Evolutionary conservation across 495 filamentous ascomycete species (phyloP).

Genomic region (Penicillium longicatenatum): DNA sequence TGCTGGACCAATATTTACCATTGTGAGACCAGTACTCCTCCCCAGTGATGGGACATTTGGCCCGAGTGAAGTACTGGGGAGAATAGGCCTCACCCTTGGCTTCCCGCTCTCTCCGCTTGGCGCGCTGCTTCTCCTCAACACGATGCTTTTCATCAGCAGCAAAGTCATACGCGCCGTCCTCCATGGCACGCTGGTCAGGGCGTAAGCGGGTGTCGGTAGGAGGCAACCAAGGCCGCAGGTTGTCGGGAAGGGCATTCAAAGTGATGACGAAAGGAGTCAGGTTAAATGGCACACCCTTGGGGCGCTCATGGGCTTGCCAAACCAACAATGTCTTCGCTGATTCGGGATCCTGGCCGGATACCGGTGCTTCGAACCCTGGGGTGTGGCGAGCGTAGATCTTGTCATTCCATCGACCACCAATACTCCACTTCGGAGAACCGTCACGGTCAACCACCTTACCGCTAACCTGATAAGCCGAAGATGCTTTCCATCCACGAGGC

Average conservation of each 20-base stretch:
- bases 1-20: conserved; percentile 79
- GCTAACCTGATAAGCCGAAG: conserved; percentile 80
- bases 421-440: conserved; percentile 77
- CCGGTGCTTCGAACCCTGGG: conserved; percentile 80
- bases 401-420: conserved; percentile 96
- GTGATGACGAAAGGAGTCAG: conserved; percentile 95
- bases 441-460: conserved; percentile 78
- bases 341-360: conserved; percentile 56
- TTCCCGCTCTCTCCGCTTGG: conserved; percentile 72
- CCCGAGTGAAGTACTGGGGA: conserved; percentile 83
- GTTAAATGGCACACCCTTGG: conserved; percentile 90
- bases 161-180: conserved; percentile 91
- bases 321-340: conserved; percentile 77
- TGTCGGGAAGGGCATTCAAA: conserved; percentile 83
- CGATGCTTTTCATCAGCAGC: conserved; percentile 94
- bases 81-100: conserved; percentile 74
- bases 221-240: conserved; percentile 69
- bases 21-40: conserved; percentile 90
- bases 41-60: conserved; percentile 73
- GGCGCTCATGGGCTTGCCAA: conserved; percentile 85
- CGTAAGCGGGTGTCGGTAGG: conserved; percentile 90
- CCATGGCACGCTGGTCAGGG: conserved; percentile 98
- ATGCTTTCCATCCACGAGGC: conserved; percentile 89
- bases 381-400: conserved; percentile 93
- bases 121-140: conserved; percentile 90